Conservation (phyloP, 1,284 basidiomycete species). For the Ceratobasidium sp. region DNA sequence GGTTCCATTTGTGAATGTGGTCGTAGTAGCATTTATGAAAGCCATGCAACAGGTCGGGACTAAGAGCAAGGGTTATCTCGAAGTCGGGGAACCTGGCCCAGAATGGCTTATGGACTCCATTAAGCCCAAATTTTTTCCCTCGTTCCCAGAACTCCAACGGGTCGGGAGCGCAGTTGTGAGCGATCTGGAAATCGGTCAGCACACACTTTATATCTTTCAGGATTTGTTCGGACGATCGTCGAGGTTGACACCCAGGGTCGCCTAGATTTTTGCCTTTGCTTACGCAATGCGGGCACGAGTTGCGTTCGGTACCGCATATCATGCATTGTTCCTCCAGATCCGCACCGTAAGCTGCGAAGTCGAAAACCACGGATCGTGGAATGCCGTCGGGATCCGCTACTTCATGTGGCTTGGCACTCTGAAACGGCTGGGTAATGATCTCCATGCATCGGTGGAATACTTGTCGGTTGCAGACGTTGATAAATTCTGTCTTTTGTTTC, state of each 20-base stretch:
- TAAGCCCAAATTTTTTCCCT: background rate
- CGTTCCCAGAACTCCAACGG: background rate
- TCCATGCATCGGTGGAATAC: slow-evolving; percentile 35
- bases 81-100: slow-evolving; percentile 15
- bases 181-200: background rate
- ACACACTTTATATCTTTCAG: slow-evolving; percentile 1
- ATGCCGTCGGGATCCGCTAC: slow-evolving; percentile 30
- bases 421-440: slow-evolving; percentile 10
- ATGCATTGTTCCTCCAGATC: slow-evolving; percentile 35
- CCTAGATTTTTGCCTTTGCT: slow-evolving; percentile 18
- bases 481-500: slow-evolving; percentile 7
- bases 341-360: slow-evolving; percentile 15
- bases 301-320: background rate
- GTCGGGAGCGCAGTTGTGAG: background rate
- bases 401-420: slow-evolving; percentile 15
- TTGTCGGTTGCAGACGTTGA: slow-evolving; percentile 6
- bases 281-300: slow-evolving; percentile 27
- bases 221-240: slow-evolving; percentile 19
- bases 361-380: slow-evolving; percentile 13
- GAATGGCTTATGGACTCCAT: slow-evolving; percentile 39
- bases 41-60: slow-evolving; percentile 33
- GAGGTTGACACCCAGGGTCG: slow-evolving; percentile 9
- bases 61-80: slow-evolving; percentile 20
- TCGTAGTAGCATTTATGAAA: slow-evolving; percentile 36
- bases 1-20: slow-evolving; percentile 30